phyloP scores from a whole-genome alignment of 2,329 filamentous ascomycete genomes.

The Apiospora phragmitis region DNA sequence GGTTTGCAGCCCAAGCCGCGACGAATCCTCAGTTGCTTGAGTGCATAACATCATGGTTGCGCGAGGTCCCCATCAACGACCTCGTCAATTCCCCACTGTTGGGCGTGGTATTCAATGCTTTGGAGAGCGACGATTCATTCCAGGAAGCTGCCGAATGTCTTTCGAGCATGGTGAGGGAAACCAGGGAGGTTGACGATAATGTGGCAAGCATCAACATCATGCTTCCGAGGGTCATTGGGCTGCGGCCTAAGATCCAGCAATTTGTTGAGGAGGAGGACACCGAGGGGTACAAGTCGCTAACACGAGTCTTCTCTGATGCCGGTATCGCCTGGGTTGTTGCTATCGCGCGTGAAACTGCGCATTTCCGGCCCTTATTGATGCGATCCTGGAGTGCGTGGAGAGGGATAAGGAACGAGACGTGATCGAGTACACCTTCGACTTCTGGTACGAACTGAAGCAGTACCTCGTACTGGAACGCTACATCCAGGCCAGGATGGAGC shows the following conservation, averaged over 20 bases:
- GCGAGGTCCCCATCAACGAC: slow-evolving; percentile 82
- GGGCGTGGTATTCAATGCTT: slow-evolving; percentile 74
- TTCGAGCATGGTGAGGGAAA: slow-evolving; percentile 89
- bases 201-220: slow-evolving; percentile 78
- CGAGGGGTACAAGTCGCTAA: slow-evolving; percentile 84
- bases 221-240: slow-evolving; percentile 75
- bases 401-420: slow-evolving; percentile 88
- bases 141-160: slow-evolving; percentile 90
- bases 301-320: slow-evolving; percentile 87
- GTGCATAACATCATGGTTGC: slow-evolving; percentile 94
- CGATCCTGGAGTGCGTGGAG: slow-evolving; percentile 87
- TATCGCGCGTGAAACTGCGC: slow-evolving; percentile 77
- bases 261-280: slow-evolving; percentile 78
- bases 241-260: slow-evolving; percentile 75
- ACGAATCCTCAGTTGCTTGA: slow-evolving; percentile 90
- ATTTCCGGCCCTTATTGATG: slow-evolving; percentile 88
- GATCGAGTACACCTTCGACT: slow-evolving; percentile 90
- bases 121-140: slow-evolving; percentile 75
- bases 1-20: slow-evolving; percentile 64
- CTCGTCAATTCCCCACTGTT: slow-evolving; percentile 86
- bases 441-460: slow-evolving; percentile 99
- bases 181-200: slow-evolving; percentile 89
- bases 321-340: slow-evolving; percentile 93
- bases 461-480: slow-evolving; percentile 91
- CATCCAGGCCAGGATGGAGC: slow-evolving; percentile 73